These are phyloP conservation scores for Ogataea wickerhamii DNA, from an alignment of 805 yeast species.

Conservation along the genomic window DNA sequence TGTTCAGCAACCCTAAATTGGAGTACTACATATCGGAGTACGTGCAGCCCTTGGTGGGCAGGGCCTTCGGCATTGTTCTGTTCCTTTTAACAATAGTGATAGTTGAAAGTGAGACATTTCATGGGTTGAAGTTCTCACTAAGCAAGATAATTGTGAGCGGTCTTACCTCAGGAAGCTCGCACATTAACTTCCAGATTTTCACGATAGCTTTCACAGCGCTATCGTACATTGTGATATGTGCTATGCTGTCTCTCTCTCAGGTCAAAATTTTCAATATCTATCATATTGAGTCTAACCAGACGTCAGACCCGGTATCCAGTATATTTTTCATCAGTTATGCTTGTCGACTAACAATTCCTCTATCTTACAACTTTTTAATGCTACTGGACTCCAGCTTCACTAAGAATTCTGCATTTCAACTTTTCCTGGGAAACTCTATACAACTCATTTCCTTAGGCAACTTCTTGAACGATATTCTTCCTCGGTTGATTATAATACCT, in stretches of 20 bases:
- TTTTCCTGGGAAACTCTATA: slow-evolving; percentile 71
- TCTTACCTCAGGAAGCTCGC: slow-evolving; percentile 21
- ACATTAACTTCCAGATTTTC: slow-evolving; percentile 31
- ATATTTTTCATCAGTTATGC: slow-evolving; percentile 78
- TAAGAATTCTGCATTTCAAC: slow-evolving; percentile 52
- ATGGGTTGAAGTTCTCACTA: slow-evolving; percentile 62
- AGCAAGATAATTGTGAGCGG: slow-evolving; percentile 42
- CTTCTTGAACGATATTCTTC: slow-evolving; percentile 69
- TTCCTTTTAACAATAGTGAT: slow-evolving; percentile 47
- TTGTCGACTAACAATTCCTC: slow-evolving; percentile 77
- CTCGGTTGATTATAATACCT: slow-evolving; percentile 71
- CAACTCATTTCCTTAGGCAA: slow-evolving; percentile 72
- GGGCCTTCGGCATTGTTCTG: slow-evolving; percentile 42
- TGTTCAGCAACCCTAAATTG: slow-evolving; percentile 37
- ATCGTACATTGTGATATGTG: slow-evolving; percentile 64
- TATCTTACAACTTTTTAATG: slow-evolving; percentile 74
- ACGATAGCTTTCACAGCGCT: slow-evolving; percentile 44
- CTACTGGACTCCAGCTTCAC: slow-evolving; percentile 41
- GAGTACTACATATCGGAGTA: slow-evolving; percentile 41
- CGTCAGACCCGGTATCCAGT: slow-evolving; percentile 71
- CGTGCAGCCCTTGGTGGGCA: slow-evolving; percentile 43
- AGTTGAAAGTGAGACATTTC: slow-evolving; percentile 71
- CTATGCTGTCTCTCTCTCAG: slow-evolving; percentile 62
- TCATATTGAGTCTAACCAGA: slow-evolving; percentile 60
- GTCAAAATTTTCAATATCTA: slow-evolving; percentile 72